Evolutionary conservation across 148 eudicot genomes (phyloP).

Genomic region (Chenopodium quinoa): DNA sequence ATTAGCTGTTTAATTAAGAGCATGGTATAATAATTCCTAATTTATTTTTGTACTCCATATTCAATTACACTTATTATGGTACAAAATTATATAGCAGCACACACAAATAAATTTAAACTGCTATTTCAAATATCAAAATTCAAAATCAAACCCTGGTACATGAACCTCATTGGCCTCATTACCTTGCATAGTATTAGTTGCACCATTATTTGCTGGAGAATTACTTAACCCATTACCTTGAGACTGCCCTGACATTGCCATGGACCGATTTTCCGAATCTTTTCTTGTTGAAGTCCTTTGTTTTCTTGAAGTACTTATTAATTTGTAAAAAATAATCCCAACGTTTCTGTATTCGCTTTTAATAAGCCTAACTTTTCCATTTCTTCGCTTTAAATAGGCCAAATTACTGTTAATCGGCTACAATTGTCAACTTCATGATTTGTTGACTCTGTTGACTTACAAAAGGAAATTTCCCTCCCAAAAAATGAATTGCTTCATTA

Average conservation of each 20-base stretch:
- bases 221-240: constrained; percentile 23
- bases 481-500: too few relatives aligned
- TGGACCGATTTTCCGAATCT: constrained; percentile 40
- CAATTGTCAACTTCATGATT: too few relatives aligned
- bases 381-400: too few relatives aligned
- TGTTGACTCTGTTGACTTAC: too few relatives aligned
- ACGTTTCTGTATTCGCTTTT: too few relatives aligned
- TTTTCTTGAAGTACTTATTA: constrained; percentile 88
- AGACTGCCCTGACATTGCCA: constrained; percentile 8
- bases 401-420: too few relatives aligned
- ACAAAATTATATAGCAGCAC: constrained; percentile 10
- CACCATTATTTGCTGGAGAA: constrained; percentile 13
- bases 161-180: constrained; percentile 29
- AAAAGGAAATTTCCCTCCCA: too few relatives aligned
- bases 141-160: constrained; percentile 26
- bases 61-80: background rate
- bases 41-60: too few relatives aligned
- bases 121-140: constrained; percentile 23
- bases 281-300: constrained; percentile 83
- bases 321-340: too few relatives aligned
- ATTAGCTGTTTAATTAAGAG: background rate
- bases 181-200: constrained; percentile 16
- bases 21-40: background rate
- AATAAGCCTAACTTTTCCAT: too few relatives aligned
- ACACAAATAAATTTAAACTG: background rate